Percentiles rank a stretch among this genome's conserved stretches.
Conservation (phyloP, 495 filamentous ascomycete species). For the Astrocystis sublimbata region DNA sequence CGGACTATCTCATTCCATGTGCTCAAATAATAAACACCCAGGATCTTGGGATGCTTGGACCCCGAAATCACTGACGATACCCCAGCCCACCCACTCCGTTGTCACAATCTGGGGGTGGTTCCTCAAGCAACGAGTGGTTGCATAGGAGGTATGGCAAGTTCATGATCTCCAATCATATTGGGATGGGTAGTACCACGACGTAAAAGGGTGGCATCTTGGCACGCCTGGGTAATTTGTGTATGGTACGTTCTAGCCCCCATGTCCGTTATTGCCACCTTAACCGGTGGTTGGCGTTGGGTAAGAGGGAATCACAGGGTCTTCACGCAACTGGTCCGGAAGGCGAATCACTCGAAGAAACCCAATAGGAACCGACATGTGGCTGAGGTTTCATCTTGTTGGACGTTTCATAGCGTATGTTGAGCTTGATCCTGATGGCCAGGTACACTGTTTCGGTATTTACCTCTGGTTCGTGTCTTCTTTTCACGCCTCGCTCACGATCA, state of each 20-base stretch:
- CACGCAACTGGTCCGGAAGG: slow-evolving; percentile 18
- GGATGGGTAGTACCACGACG: slow-evolving; percentile 21
- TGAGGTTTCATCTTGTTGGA: slow-evolving; percentile 5
- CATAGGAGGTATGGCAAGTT: slow-evolving; percentile 25
- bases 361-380: slow-evolving; percentile 25
- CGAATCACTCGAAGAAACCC: slow-evolving; percentile 28
- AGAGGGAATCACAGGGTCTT: slow-evolving; percentile 12
- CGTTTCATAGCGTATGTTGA: not conserved
- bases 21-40: slow-evolving; percentile 6
- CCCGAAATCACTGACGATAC: not conserved
- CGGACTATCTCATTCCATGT: slow-evolving; percentile 21
- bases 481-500: not conserved
- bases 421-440: not conserved
- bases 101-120: not conserved
- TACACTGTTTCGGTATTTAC: slow-evolving; percentile 4
- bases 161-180: slow-evolving; percentile 14
- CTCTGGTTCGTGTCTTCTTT: not conserved
- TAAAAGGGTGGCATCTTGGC: slow-evolving; percentile 26
- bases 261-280: slow-evolving; percentile 28
- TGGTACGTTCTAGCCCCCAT: slow-evolving; percentile 32
- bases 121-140: slow-evolving; percentile 32
- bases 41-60: slow-evolving; percentile 2
- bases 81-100: not conserved
- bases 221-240: slow-evolving; percentile 32
- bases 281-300: slow-evolving; percentile 28